Base-by-base conservation (phyloP, 164 flowering plant genomes). In the Vitis rupestris region DNA sequence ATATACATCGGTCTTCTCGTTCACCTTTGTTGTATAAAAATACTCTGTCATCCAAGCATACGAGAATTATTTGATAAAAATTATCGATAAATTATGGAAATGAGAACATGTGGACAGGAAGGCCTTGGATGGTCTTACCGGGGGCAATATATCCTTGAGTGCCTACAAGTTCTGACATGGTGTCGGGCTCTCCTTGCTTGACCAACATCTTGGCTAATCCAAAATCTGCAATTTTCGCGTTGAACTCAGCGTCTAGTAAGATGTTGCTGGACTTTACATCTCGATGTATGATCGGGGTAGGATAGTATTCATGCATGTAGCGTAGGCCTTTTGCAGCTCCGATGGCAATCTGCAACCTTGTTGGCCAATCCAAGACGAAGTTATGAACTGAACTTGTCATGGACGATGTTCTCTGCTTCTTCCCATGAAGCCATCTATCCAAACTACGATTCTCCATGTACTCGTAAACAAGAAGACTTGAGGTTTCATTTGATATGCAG, bases 121-220 rank as follows among this genome's bases (percentile, higher is more conserved):
- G 6, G 44, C 4, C 44, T 31, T 31, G 44, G 44, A 31, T 29
- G 23, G 1, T 52, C 67, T 82, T 70, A 91, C 98, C 98, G 1
- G 98, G 98, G 48, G 98, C 95, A 10, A 94, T 70, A 74, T 94
- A 94, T 4, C 98, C 98, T 17, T 88, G 82, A 30, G 98, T 86
- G 49, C 98, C 98, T 1, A 90, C 97, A 1, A 92, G 79, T 1
- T 81, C 82, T 17, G 97, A 90, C 83, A 87, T 80, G 0, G 94
- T 82, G 37, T 84, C 72, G 4, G 82, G 23, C 1, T 84, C 86
- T 10, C 86, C 91, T 1, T 57, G 76, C 78, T 80, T 83, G 4
- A 23, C 72, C 74, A 92, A 69, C 69, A 86, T 78, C 80, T 80
- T 87, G 12, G 97, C 98, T 15, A 94, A 63, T 10, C 98, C 98